A percentile compares a stretch with the other conserved stretches of the same genome.
phyloP scores from a whole-genome alignment of 176 grass and related monocot species.

The Oryza longistaminata region DNA sequence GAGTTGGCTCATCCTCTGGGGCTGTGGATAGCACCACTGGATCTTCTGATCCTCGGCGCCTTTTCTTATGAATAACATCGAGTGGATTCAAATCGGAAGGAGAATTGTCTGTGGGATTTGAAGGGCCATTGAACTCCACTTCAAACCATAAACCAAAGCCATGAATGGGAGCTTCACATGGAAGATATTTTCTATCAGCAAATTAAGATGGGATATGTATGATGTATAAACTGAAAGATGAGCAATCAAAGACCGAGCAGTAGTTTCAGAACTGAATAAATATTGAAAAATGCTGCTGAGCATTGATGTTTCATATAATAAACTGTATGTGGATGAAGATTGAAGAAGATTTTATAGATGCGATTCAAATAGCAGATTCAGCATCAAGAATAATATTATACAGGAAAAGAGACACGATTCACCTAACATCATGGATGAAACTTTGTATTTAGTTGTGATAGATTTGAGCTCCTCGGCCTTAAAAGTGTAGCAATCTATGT shows the following conservation, averaged over 20 bases:
- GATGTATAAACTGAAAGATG: not conserved
- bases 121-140: constrained; percentile 87
- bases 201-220: constrained; percentile 7
- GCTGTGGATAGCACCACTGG: constrained; percentile 79
- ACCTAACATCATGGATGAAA: constrained; percentile 83
- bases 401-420: constrained; percentile 13
- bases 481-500: constrained; percentile 75
- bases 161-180: constrained; percentile 74
- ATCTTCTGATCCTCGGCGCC: constrained; percentile 42
- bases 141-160: constrained; percentile 98
- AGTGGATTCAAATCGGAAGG: constrained; percentile 41
- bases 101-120: constrained; percentile 40
- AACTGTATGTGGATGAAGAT: not conserved
- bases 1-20: constrained; percentile 82
- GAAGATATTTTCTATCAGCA: constrained; percentile 15
- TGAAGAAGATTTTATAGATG: not conserved
- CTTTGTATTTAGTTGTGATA: constrained; percentile 69
- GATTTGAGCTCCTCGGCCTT: constrained; percentile 70
- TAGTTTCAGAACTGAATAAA: constrained; percentile 7
- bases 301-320: not conserved
- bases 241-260: not conserved
- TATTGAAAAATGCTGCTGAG: constrained; percentile 9
- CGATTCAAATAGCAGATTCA: constrained; percentile 26
- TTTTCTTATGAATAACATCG: constrained; percentile 65
- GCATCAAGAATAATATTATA: not conserved